A percentile compares a stretch with the other conserved stretches of the same genome.
phyloP scores from a whole-genome alignment of 495 filamentous ascomycete genomes.

The Hypoxylon cercidicola region DNA sequence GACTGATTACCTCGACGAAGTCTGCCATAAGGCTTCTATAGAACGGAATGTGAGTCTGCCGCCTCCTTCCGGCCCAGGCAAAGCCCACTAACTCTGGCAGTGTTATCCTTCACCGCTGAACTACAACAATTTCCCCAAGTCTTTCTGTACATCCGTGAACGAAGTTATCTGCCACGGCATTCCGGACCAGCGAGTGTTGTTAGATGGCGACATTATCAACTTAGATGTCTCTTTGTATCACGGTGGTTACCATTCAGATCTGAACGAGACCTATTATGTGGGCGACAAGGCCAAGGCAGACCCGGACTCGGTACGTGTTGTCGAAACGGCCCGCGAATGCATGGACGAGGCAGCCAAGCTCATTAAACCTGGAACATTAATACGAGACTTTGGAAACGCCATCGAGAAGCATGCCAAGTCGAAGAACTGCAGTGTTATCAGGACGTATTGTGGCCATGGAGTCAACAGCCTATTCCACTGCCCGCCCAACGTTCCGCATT shows the following conservation, averaged over 20 bases:
- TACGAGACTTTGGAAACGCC: constrained; percentile 83
- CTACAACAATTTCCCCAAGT: constrained; percentile 97
- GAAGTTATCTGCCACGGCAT: constrained; percentile 97
- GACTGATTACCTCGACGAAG: constrained; percentile 94
- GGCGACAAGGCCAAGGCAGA: constrained; percentile 79
- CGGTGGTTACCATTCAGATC: constrained; percentile 85
- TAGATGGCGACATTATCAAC: constrained; percentile 90
- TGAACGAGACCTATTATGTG: constrained; percentile 94
- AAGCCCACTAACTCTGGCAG: constrained; percentile 58
- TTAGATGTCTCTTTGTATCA: constrained; percentile 91
- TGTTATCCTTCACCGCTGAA: constrained; percentile 97
- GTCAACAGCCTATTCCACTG: constrained; percentile 88
- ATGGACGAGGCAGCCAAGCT: constrained; percentile 83
- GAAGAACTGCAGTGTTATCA: constrained; percentile 81
- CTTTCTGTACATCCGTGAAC: constrained; percentile 93
- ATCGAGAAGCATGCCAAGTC: constrained; percentile 89
- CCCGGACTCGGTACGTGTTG: constrained; percentile 82
- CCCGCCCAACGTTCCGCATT: constrained; percentile 87
- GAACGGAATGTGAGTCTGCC: constrained; percentile 79
- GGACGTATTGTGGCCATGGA: constrained; percentile 90
- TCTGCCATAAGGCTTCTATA: constrained; percentile 95
- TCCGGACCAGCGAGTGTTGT: constrained; percentile 78
- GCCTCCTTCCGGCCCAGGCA: constrained; percentile 9
- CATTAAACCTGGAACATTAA: constrained; percentile 86
- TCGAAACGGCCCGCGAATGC: constrained; percentile 83